These are phyloP conservation scores for Blastobotrys petasosporus DNA, from an alignment of 1,139 yeast species.

Conservation along the genomic window DNA sequence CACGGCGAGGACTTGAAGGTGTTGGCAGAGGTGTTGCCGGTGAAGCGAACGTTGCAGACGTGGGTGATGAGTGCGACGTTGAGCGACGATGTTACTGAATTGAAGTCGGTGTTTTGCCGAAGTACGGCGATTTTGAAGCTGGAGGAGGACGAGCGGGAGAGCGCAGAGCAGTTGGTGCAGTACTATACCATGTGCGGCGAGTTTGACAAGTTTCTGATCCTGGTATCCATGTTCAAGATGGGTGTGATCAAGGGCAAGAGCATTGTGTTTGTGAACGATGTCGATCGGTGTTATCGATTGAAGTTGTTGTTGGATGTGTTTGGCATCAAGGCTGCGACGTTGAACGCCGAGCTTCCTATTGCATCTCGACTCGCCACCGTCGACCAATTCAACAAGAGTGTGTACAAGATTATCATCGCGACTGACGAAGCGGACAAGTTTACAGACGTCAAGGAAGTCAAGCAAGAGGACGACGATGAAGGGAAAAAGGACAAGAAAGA, in stretches of 20 bases:
- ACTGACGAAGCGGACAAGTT: constrained; percentile 61
- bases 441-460: constrained; percentile 19
- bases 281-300: constrained; percentile 91
- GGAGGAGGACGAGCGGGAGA: constrained; percentile 42
- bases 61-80: constrained; percentile 96
- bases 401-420: constrained; percentile 82
- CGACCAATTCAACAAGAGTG: constrained; percentile 88
- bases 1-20: constrained; percentile 72
- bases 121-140: constrained; percentile 79
- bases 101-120: constrained; percentile 75
- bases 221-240: constrained; percentile 88
- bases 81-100: constrained; percentile 72
- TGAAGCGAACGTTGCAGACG: constrained; percentile 73
- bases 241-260: constrained; percentile 88
- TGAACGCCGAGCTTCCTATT: constrained; percentile 88
- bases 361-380: constrained; percentile 93
- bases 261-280: constrained; percentile 82
- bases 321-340: constrained; percentile 81
- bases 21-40: constrained; percentile 58
- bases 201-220: constrained; percentile 82
- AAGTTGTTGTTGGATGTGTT: constrained; percentile 90
- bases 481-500: constrained; percentile 11
- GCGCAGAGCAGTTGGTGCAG: constrained; percentile 61
- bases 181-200: constrained; percentile 83
- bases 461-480: constrained; percentile 17